These are phyloP conservation scores for Capronia coronata DNA, from an alignment of 2,329 filamentous ascomycete species.

Conservation along the genomic window DNA sequence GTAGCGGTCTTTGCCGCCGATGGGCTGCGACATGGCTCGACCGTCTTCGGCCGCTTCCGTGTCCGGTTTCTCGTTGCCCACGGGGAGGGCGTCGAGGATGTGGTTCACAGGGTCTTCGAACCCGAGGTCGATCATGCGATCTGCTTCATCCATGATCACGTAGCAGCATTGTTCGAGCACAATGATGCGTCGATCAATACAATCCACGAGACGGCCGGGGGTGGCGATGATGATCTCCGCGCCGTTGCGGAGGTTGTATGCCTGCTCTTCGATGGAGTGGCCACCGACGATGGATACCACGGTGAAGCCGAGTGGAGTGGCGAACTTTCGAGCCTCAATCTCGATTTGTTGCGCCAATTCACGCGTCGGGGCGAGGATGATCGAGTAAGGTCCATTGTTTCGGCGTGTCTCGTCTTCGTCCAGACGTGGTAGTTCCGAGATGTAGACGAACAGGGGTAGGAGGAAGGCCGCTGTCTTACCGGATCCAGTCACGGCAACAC, in stretches of 20 bases:
- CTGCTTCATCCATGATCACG: constrained; percentile 98
- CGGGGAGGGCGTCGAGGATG: constrained; percentile 88
- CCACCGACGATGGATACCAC: constrained; percentile 98
- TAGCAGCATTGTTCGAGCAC: constrained; percentile 97
- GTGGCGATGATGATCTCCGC: constrained; percentile 99
- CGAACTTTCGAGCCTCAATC: constrained; percentile 86
- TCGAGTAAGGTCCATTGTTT: constrained; percentile 93
- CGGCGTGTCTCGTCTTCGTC: constrained; percentile 76
- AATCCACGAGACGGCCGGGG: constrained; percentile 92
- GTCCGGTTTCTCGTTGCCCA: constrained; percentile 91
- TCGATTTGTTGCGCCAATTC: constrained; percentile 98
- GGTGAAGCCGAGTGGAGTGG: constrained; percentile 80
- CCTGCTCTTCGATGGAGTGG: constrained; percentile 89
- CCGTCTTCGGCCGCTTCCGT: constrained; percentile 84
- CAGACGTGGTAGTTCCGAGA: constrained; percentile 78
- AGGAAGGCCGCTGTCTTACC: constrained; percentile 97
- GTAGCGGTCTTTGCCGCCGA: constrained; percentile 72
- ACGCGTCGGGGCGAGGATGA: constrained; percentile 92
- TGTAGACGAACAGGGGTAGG: constrained; percentile 87
- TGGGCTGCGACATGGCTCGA: constrained; percentile 71
- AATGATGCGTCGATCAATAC: constrained; percentile 84
- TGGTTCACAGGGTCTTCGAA: constrained; percentile 98
- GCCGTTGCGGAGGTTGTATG: constrained; percentile 80
- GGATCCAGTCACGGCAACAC: constrained; percentile 94
- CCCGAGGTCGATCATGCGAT: constrained; percentile 97